Evolutionary conservation across 2,329 filamentous ascomycete species (phyloP).

Genomic region (Botrytis deweyae): DNA sequence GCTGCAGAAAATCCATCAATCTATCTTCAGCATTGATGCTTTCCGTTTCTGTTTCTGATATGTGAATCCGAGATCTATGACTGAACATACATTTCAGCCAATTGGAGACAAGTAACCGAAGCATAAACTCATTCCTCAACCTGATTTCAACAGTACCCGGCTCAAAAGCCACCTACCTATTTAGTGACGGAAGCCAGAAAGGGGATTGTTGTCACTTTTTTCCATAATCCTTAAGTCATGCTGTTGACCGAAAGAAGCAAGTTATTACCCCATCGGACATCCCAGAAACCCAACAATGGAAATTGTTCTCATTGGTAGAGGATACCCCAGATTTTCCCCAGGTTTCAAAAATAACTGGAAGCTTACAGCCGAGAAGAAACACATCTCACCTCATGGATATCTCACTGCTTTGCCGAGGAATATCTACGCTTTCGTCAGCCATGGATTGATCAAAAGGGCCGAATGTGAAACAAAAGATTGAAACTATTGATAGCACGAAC

Average conservation of each 20-base stretch:
- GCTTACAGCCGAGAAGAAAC: background rate
- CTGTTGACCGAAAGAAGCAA: background rate
- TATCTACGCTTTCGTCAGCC: background rate
- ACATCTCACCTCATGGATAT: background rate
- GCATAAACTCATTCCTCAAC: background rate
- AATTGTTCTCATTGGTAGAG: background rate
- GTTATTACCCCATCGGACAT: background rate
- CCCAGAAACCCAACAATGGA: background rate
- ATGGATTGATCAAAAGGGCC: background rate
- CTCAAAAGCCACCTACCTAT: background rate
- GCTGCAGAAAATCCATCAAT: background rate
- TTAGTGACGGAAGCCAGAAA: background rate
- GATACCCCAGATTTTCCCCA: background rate
- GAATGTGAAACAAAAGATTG: background rate
- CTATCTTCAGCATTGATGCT: background rate
- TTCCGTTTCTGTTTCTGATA: background rate
- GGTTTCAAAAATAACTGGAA: background rate
- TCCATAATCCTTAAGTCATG: background rate
- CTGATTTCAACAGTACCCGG: background rate
- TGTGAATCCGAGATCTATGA: background rate
- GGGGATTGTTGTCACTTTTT: background rate
- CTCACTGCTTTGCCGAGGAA: background rate
- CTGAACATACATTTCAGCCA: background rate
- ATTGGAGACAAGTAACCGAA: background rate
- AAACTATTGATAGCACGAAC: background rate